Evolutionary conservation across 208 protist genomes (phyloP).

Genomic region (Trypanosoma cruzi): DNA sequence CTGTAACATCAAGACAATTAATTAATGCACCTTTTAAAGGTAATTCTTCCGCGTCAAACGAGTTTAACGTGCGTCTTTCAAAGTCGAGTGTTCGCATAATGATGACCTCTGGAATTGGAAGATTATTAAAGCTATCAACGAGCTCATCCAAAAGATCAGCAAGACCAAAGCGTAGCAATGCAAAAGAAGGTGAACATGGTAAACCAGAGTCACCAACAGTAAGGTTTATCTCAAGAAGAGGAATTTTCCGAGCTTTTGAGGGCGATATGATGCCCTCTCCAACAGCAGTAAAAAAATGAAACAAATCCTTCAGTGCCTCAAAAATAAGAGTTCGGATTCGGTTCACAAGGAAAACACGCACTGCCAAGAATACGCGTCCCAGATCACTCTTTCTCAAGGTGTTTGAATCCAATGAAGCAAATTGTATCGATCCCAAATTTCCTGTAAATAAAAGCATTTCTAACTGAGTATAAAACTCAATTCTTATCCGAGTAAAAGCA

Average conservation of each 20-base stretch:
- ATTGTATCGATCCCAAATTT: slow-evolving; percentile 34
- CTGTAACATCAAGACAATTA: slow-evolving; percentile 40
- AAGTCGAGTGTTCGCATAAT: slow-evolving; percentile 69
- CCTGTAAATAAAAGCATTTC: slow-evolving; percentile 76
- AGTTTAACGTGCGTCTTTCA: slow-evolving; percentile 38
- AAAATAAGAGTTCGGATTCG: slow-evolving; percentile 53
- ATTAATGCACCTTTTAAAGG: slow-evolving; percentile 19
- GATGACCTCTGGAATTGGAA: slow-evolving; percentile 56
- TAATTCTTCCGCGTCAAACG: slow-evolving; percentile 21
- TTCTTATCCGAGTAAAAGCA: slow-evolving; percentile 69
- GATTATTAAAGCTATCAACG: slow-evolving; percentile 44
- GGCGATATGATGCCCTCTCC: slow-evolving; percentile 33
- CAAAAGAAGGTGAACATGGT: slow-evolving; percentile 61
- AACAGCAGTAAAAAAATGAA: slow-evolving; percentile 57
- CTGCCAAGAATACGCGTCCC: slow-evolving; percentile 59
- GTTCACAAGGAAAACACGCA: slow-evolving; percentile 78
- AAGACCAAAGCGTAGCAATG: slow-evolving; percentile 59
- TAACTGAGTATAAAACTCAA: slow-evolving; percentile 83
- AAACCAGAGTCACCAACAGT: slow-evolving; percentile 53
- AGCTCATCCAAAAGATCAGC: slow-evolving; percentile 70
- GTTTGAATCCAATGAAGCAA: slow-evolving; percentile 41
- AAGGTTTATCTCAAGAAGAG: slow-evolving; percentile 59
- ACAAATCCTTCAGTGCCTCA: slow-evolving; percentile 50
- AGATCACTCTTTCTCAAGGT: slow-evolving; percentile 52
- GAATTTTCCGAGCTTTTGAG: slow-evolving; percentile 32